Conservation (phyloP, 371 early-diverging fungal species). For the Actinomortierella wolfii region DNA sequence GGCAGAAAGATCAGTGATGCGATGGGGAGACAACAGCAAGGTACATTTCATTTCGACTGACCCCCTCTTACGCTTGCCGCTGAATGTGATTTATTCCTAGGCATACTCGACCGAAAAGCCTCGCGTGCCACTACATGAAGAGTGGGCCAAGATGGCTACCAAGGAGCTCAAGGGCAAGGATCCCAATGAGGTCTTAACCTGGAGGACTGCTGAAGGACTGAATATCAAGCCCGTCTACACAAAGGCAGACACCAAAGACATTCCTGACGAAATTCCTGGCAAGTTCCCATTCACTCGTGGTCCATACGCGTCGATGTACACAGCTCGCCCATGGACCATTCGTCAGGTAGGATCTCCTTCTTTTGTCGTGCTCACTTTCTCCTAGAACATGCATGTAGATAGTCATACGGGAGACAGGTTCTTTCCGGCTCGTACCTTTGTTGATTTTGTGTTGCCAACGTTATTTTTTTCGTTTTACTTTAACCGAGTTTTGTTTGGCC, state of each 20-base stretch:
- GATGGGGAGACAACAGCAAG: too few relatives aligned
- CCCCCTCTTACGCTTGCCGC: background rate
- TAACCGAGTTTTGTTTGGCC: too few relatives aligned
- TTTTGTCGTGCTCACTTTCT: background rate
- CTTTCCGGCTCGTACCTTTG: too few relatives aligned
- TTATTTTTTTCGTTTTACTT: background rate
- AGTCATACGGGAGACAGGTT: too few relatives aligned
- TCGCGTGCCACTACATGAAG: constrained; percentile 53
- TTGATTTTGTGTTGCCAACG: background rate
- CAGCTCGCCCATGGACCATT: constrained; percentile 84
- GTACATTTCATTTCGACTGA: too few relatives aligned
- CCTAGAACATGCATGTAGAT: background rate
- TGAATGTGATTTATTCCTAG: constrained; percentile 6
- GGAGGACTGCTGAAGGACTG: constrained; percentile 86
- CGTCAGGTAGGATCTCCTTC: constrained; percentile 55
- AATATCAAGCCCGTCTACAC: constrained; percentile 86
- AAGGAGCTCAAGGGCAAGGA: constrained; percentile 89
- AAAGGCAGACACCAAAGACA: constrained; percentile 61
- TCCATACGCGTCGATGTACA: constrained; percentile 91
- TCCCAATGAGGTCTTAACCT: constrained; percentile 67
- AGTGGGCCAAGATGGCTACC: constrained; percentile 72
- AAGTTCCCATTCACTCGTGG: constrained; percentile 85
- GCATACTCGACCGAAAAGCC: constrained; percentile 36
- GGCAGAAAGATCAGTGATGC: too few relatives aligned
- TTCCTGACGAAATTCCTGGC: constrained; percentile 76